Conservation (phyloP, 805 yeast species). For the Barnettozyma vustinii region DNA sequence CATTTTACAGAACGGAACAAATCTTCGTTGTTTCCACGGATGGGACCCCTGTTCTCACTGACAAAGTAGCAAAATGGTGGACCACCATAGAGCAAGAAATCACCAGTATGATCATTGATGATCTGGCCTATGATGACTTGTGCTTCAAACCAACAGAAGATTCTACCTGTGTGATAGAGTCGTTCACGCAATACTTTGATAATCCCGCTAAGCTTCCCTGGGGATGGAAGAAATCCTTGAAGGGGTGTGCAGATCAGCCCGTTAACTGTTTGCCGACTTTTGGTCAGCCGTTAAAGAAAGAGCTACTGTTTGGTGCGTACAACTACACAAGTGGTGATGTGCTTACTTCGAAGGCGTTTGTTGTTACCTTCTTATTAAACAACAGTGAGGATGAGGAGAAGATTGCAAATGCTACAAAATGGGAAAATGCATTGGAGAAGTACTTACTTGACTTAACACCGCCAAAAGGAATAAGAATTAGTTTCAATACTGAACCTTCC, state of each 20-base stretch:
- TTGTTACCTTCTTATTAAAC: constrained; percentile 65
- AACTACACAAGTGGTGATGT: constrained; percentile 37
- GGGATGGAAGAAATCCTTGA: constrained; percentile 52
- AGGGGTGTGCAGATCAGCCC: constrained; percentile 68
- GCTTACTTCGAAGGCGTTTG: constrained; percentile 63
- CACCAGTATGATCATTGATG: constrained; percentile 28
- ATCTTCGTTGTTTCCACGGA: constrained; percentile 59
- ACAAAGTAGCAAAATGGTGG: constrained; percentile 83
- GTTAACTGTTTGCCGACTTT: constrained; percentile 86
- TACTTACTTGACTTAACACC: constrained; percentile 45
- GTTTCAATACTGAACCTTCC: constrained; percentile 80
- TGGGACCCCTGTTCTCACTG: constrained; percentile 65
- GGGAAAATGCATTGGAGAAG: constrained; percentile 68
- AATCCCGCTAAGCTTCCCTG: constrained; percentile 47
- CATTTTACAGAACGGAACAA: constrained; percentile 87
- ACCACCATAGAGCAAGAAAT: constrained; percentile 65
- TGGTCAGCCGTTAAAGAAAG: constrained; percentile 81
- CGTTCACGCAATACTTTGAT: constrained; percentile 81
- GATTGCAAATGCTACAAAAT: constrained; percentile 38
- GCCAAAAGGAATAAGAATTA: constrained; percentile 52
- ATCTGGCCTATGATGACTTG: constrained; percentile 48
- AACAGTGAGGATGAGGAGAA: constrained; percentile 36
- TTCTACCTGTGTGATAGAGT: constrained; percentile 71
- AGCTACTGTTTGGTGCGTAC: constrained; percentile 62
- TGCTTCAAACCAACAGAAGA: constrained; percentile 84